phyloP scores from a whole-genome alignment of 148 eudicot species.

The Vaccinium macrocarpon region DNA sequence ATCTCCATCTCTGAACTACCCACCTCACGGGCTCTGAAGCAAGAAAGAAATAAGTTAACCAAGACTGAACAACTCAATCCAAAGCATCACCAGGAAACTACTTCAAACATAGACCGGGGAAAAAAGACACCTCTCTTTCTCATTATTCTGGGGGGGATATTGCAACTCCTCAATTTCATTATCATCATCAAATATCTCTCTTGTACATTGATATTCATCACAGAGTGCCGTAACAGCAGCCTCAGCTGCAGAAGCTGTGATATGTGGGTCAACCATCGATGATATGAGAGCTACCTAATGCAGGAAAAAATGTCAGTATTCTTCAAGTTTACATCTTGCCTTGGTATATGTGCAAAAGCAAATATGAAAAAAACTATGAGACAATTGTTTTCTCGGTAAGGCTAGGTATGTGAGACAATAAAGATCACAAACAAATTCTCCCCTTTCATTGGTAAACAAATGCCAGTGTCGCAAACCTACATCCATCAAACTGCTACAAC shows the following conservation, averaged over 20 bases:
- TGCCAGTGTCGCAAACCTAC: not conserved
- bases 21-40: slow-evolving; percentile 41
- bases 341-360: not conserved
- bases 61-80: not conserved
- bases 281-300: slow-evolving; percentile 73
- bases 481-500: not conserved
- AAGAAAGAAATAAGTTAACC: slow-evolving; percentile 11
- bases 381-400: not conserved
- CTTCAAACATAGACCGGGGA: not conserved
- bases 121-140: slow-evolving; percentile 42
- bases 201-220: slow-evolving; percentile 65
- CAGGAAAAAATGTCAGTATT: not conserved
- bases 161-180: slow-evolving; percentile 27
- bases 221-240: slow-evolving; percentile 81
- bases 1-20: slow-evolving; percentile 45
- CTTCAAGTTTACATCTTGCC: not conserved
- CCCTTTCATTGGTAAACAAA: not conserved
- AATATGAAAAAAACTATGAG: not conserved
- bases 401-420: not conserved
- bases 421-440: not conserved
- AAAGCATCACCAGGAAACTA: slow-evolving; percentile 13
- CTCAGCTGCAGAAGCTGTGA: slow-evolving; percentile 73
- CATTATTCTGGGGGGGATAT: slow-evolving; percentile 41
- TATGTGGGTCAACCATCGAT: slow-evolving; percentile 62
- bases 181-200: slow-evolving; percentile 62